These are phyloP conservation scores for Ophiostoma sp. DNA, from an alignment of 2,329 filamentous ascomycete genomes.

Conservation along the genomic window DNA sequence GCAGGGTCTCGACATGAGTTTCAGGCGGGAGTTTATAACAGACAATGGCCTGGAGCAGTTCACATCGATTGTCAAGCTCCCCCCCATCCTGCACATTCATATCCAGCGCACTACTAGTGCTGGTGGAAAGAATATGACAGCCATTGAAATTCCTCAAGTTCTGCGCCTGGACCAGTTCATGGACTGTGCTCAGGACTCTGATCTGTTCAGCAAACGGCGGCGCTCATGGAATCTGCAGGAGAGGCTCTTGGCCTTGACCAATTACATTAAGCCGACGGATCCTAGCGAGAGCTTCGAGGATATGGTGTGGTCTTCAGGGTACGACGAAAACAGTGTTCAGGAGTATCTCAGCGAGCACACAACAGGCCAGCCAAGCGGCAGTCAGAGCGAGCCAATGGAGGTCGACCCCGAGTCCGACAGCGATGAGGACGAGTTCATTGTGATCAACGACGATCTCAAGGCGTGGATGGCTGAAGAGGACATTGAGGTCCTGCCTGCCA, in stretches of 20 bases:
- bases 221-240: constrained; percentile 70
- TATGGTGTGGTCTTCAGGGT: background rate
- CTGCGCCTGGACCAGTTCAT: constrained; percentile 88
- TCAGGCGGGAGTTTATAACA: constrained; percentile 71
- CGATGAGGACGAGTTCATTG: constrained; percentile 21
- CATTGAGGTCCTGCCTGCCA: constrained; percentile 27
- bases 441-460: constrained; percentile 25
- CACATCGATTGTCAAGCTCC: constrained; percentile 67
- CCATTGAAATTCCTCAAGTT: constrained; percentile 71
- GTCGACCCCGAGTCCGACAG: background rate
- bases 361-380: background rate
- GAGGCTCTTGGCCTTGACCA: constrained; percentile 49
- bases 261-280: background rate
- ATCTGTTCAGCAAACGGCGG: constrained; percentile 58
- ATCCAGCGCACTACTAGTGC: constrained; percentile 78
- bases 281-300: background rate
- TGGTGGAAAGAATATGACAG: constrained; percentile 67
- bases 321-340: background rate
- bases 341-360: background rate
- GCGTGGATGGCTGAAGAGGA: constrained; percentile 34
- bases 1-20: constrained; percentile 76
- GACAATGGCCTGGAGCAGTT: constrained; percentile 56
- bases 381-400: background rate
- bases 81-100: constrained; percentile 81
- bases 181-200: constrained; percentile 56